Conservation (phyloP, 2,329 filamentous ascomycete species). For the Pseudogymnoascus destructans region DNA sequence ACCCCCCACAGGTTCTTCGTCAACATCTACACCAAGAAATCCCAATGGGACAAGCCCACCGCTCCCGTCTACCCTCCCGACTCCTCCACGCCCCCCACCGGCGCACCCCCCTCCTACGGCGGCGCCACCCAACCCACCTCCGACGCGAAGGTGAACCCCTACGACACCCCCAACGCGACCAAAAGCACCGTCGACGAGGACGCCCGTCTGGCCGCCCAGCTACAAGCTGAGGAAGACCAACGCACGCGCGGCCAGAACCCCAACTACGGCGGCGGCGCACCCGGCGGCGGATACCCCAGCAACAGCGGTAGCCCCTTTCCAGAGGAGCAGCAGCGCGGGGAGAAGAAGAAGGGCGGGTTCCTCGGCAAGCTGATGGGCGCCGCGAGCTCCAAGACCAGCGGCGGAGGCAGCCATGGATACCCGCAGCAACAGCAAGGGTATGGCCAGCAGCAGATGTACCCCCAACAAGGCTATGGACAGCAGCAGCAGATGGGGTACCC, state of each 20-base stretch:
- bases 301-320: not conserved
- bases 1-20: constrained; percentile 65
- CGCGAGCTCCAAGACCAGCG: constrained; percentile 23
- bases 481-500: constrained; percentile 11
- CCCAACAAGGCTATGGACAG: constrained; percentile 17
- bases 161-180: constrained; percentile 29
- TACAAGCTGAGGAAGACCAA: constrained; percentile 76
- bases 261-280: constrained; percentile 17
- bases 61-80: constrained; percentile 49
- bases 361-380: constrained; percentile 39
- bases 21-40: constrained; percentile 75
- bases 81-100: constrained; percentile 37
- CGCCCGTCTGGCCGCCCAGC: constrained; percentile 57
- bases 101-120: constrained; percentile 56
- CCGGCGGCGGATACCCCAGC: constrained; percentile 19
- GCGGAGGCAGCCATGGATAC: constrained; percentile 29
- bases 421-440: constrained; percentile 27
- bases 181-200: constrained; percentile 41
- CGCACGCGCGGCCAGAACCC: constrained; percentile 29
- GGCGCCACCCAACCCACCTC: constrained; percentile 33
- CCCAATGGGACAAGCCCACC: constrained; percentile 79
- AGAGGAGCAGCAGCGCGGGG: constrained; percentile 32
- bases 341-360: constrained; percentile 33
- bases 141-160: constrained; percentile 62
- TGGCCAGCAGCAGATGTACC: constrained; percentile 18